Evolutionary conservation across 352 stramenopile genomes (phyloP).

Genomic region (Phytophthora pluvialis): DNA sequence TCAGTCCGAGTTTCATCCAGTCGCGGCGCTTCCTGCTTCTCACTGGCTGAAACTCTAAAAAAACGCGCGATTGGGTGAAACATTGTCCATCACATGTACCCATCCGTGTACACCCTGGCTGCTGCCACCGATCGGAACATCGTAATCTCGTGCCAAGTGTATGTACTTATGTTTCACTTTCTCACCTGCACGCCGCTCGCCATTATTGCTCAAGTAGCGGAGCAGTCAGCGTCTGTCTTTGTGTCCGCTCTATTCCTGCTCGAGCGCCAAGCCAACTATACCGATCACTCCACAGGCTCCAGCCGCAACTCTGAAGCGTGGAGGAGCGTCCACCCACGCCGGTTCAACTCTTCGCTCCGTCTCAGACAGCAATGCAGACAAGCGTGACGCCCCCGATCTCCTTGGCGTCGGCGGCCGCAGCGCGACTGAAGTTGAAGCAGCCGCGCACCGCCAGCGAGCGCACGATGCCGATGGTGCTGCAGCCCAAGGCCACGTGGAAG

Average conservation of each 20-base stretch:
- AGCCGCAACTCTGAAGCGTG: not conserved
- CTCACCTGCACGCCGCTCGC: constrained; percentile 12
- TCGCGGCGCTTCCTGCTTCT: not conserved
- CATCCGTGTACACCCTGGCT: not conserved
- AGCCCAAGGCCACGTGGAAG: constrained; percentile 58
- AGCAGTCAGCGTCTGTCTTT: not conserved
- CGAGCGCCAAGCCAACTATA: not conserved
- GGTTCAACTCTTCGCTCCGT: constrained; percentile 19
- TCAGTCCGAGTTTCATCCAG: constrained; percentile 19
- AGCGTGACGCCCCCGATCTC: constrained; percentile 5
- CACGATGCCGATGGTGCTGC: constrained; percentile 16
- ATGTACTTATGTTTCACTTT: constrained; percentile 9
- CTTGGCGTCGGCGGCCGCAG: not conserved
- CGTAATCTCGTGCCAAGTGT: constrained; percentile 1
- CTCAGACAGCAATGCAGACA: constrained; percentile 20
- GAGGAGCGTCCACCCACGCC: constrained; percentile 14
- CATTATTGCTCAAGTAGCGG: constrained; percentile 6
- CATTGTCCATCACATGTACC: constrained; percentile 1
- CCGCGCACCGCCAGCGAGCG: constrained; percentile 20
- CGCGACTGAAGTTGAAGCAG: constrained; percentile 25
- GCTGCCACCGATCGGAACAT: not conserved
- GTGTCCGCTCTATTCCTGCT: not conserved
- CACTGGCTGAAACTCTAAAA: not conserved
- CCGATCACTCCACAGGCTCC: not conserved
- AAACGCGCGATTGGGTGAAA: no score